Evolutionary conservation across 1,139 yeast species (phyloP).

Genomic region (Tardiomyces digboiensis): DNA sequence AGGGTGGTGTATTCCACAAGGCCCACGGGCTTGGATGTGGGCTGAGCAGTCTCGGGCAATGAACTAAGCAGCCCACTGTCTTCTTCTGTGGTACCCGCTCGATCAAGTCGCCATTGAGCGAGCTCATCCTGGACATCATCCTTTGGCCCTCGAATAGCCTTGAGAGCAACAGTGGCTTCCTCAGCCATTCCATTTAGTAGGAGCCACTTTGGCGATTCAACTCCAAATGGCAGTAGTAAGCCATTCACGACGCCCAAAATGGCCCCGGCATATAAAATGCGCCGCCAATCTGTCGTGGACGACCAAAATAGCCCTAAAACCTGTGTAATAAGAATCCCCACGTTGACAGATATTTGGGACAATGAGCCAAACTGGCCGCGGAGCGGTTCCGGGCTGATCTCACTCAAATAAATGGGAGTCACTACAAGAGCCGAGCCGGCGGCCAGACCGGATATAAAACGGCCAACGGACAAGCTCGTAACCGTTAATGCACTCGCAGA

Average conservation of each 20-base stretch:
- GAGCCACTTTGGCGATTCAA: slow-evolving; percentile 86
- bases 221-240: slow-evolving; percentile 36
- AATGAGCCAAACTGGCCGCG: slow-evolving; percentile 79
- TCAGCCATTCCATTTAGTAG: slow-evolving; percentile 23
- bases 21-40: slow-evolving; percentile 10
- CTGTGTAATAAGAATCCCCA: slow-evolving; percentile 79
- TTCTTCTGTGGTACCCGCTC: neutral
- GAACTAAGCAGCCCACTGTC: slow-evolving; percentile 2
- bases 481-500: slow-evolving; percentile 45
- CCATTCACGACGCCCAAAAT: slow-evolving; percentile 43
- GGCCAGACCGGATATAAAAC: slow-evolving; percentile 72
- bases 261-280: slow-evolving; percentile 50
- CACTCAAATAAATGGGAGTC: slow-evolving; percentile 73
- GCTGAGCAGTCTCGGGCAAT: neutral
- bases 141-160: slow-evolving; percentile 23
- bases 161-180: slow-evolving; percentile 30
- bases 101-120: slow-evolving; percentile 3
- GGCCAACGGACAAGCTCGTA: slow-evolving; percentile 45
- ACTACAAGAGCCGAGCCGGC: slow-evolving; percentile 86
- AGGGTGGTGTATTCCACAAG: slow-evolving; percentile 38
- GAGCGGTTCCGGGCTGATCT: slow-evolving; percentile 56
- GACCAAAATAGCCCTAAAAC: slow-evolving; percentile 61
- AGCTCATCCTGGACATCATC: slow-evolving; percentile 19
- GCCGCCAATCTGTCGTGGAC: slow-evolving; percentile 54
- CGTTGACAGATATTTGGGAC: slow-evolving; percentile 77